phyloP scores from a whole-genome alignment of 352 stramenopile species.

The Globisporangium carolinianum region DNA sequence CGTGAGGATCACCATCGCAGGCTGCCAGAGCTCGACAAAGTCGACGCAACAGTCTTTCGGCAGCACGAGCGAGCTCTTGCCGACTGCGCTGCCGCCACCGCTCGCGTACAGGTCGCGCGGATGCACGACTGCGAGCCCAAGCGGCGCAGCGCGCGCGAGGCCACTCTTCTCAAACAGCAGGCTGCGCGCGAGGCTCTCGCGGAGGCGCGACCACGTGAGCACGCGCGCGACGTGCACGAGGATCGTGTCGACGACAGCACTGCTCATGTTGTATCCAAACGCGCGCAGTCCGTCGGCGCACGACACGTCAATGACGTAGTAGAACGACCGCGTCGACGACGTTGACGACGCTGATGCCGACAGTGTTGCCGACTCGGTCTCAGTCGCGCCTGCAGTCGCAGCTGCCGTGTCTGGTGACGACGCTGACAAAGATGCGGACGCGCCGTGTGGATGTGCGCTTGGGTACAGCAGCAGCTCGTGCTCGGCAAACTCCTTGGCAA shows the following conservation, averaged over 20 bases:
- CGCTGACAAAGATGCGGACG: background rate
- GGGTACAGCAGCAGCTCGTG: slow-evolving; percentile 51
- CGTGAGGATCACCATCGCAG: slow-evolving; percentile 37
- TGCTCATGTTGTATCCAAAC: slow-evolving; percentile 79
- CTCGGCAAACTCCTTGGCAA: slow-evolving; percentile 36
- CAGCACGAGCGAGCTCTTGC: slow-evolving; percentile 21
- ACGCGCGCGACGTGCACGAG: slow-evolving; percentile 43
- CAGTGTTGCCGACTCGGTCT: background rate
- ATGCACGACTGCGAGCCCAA: slow-evolving; percentile 51
- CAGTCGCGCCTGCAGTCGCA: background rate
- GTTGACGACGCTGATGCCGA: background rate
- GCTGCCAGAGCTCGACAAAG: slow-evolving; percentile 51
- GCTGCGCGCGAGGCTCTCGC: slow-evolving; percentile 47
- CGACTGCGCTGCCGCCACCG: slow-evolving; percentile 25
- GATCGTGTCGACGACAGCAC: slow-evolving; percentile 47
- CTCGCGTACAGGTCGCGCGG: slow-evolving; percentile 34
- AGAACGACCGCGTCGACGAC: slow-evolving; percentile 49
- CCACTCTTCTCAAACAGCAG: slow-evolving; percentile 61
- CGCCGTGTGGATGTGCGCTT: background rate
- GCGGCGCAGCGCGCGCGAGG: slow-evolving; percentile 31
- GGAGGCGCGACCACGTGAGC: slow-evolving; percentile 68
- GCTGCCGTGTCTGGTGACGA: background rate
- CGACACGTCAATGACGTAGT: slow-evolving; percentile 69
- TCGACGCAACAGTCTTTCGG: slow-evolving; percentile 50
- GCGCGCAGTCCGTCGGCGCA: slow-evolving; percentile 42